Percentiles rank a stretch among this genome's conserved stretches.
phyloP scores from a whole-genome alignment of 2,329 filamentous ascomycete genomes.

The Cercospora sojina region DNA sequence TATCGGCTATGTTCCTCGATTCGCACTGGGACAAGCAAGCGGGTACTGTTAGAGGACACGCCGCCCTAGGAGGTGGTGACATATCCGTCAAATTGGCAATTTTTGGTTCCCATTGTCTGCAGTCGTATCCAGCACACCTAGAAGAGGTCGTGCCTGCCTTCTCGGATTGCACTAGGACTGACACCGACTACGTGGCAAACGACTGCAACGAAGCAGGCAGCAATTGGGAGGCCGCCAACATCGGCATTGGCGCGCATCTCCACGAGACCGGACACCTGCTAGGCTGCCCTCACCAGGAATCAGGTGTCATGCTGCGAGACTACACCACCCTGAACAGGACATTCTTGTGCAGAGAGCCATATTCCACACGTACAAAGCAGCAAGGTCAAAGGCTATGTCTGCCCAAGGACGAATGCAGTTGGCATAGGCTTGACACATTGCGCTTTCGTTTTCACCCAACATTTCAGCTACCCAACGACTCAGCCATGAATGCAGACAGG shows the following conservation, averaged over 20 bases:
- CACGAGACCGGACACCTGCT: constrained; percentile 90
- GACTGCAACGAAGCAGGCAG: constrained; percentile 84
- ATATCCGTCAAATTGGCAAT: constrained; percentile 80
- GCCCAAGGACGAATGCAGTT: constrained; percentile 79
- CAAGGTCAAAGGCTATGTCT: constrained; percentile 72
- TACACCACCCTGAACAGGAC: constrained; percentile 81
- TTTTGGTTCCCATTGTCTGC: constrained; percentile 87
- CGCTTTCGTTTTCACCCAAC: constrained; percentile 88
- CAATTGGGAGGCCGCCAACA: constrained; percentile 92
- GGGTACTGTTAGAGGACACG: constrained; percentile 74
- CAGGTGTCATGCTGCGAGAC: constrained; percentile 87
- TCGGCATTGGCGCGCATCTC: constrained; percentile 88
- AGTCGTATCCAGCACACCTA: constrained; percentile 84
- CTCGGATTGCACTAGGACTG: constrained; percentile 84
- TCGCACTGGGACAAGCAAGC: constrained; percentile 76
- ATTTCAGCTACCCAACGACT: constrained; percentile 79
- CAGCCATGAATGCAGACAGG: constrained; percentile 61
- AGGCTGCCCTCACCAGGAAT: constrained; percentile 85
- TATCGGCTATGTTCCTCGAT: constrained; percentile 83
- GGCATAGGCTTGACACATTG: constrained; percentile 86
- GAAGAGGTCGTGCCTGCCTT: constrained; percentile 90
- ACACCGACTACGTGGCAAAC: constrained; percentile 76
- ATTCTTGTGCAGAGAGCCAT: constrained; percentile 78
- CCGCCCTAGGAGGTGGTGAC: constrained; percentile 73
- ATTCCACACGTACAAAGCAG: constrained; percentile 80